A percentile compares a stretch with the other conserved stretches of the same genome.
phyloP scores from a whole-genome alignment of 208 protist genomes.

The Trypanosoma mega region DNA sequence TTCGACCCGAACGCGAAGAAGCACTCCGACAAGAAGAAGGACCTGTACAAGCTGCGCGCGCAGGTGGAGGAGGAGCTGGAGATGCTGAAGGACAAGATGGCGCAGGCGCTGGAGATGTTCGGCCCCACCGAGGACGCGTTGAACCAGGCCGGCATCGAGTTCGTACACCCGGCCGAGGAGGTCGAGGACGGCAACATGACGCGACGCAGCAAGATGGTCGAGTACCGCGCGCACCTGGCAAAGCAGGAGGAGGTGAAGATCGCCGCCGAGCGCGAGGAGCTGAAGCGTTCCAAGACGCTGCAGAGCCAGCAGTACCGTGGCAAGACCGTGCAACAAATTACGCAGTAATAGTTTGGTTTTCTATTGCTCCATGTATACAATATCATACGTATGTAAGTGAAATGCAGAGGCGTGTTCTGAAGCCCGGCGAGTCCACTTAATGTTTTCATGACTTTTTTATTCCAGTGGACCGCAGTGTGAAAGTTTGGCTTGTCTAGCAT shows the following conservation, averaged over 20 bases:
- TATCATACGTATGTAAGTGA: too few relatives aligned
- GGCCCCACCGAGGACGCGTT: constrained; percentile 71
- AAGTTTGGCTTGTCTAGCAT: too few relatives aligned
- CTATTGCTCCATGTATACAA: too few relatives aligned
- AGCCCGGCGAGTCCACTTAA: too few relatives aligned
- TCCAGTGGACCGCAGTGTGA: too few relatives aligned
- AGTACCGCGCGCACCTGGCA: constrained; percentile 49
- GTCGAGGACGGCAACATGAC: constrained; percentile 45
- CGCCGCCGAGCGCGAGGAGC: constrained; percentile 49
- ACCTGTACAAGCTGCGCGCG: constrained; percentile 69
- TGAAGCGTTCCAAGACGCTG: constrained; percentile 52
- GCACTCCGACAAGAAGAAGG: constrained; percentile 65
- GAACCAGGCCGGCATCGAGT: constrained; percentile 64
- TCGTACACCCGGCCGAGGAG: constrained; percentile 57
- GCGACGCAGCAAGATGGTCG: constrained; percentile 47
- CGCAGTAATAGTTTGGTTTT: too few relatives aligned
- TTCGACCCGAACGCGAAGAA: constrained; percentile 77
- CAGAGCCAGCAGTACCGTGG: constrained; percentile 79
- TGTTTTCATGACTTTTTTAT: too few relatives aligned
- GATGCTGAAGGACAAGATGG: constrained; percentile 47
- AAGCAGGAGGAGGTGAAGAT: constrained; percentile 66
- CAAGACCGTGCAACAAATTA: constrained; percentile 73
- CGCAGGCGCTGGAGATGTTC: constrained; percentile 64
- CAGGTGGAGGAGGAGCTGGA: constrained; percentile 60
- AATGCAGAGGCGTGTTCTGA: too few relatives aligned